Percentiles rank a stretch among this genome's conserved stretches.
Evolutionary conservation across 2,329 filamentous ascomycete species (phyloP).

Genomic region (Ophiostoma sp.): DNA sequence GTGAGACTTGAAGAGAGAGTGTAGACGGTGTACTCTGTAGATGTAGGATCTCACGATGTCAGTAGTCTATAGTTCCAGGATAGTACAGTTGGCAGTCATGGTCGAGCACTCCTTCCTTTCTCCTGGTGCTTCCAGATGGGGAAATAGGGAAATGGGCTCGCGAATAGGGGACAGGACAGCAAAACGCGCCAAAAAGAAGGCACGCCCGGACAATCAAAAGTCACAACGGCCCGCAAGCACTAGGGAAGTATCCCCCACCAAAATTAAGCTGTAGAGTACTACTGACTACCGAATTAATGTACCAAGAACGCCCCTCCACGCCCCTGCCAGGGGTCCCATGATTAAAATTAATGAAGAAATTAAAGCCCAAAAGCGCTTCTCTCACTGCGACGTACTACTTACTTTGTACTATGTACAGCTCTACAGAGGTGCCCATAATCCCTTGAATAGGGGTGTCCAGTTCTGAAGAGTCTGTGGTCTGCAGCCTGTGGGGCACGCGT

Average conservation of each 20-base stretch:
- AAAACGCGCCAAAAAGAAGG: slow-evolving; percentile 13
- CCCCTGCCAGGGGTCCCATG: slow-evolving; percentile 14
- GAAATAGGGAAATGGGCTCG: background rate
- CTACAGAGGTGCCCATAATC: background rate
- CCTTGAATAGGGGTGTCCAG: background rate
- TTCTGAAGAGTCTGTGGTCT: background rate
- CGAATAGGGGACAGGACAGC: slow-evolving; percentile 12
- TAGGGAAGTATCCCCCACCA: slow-evolving; percentile 11
- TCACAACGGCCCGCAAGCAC: slow-evolving; percentile 11
- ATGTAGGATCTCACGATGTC: background rate
- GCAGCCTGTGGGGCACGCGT: slow-evolving; percentile 3
- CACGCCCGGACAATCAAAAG: slow-evolving; percentile 7
- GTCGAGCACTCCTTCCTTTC: slow-evolving; percentile 4
- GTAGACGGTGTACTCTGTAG: background rate
- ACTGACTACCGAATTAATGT: background rate
- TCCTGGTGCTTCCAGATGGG: background rate
- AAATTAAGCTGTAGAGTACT: background rate
- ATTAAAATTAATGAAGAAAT: slow-evolving; percentile 9
- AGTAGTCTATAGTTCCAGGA: background rate
- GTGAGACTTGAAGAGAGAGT: background rate
- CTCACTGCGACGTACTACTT: background rate
- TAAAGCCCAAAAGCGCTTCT: background rate
- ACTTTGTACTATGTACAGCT: background rate
- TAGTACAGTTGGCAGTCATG: background rate
- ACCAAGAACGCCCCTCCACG: background rate